phyloP scores from a whole-genome alignment of 208 protist genomes.

The Borovskyia barvae region DNA sequence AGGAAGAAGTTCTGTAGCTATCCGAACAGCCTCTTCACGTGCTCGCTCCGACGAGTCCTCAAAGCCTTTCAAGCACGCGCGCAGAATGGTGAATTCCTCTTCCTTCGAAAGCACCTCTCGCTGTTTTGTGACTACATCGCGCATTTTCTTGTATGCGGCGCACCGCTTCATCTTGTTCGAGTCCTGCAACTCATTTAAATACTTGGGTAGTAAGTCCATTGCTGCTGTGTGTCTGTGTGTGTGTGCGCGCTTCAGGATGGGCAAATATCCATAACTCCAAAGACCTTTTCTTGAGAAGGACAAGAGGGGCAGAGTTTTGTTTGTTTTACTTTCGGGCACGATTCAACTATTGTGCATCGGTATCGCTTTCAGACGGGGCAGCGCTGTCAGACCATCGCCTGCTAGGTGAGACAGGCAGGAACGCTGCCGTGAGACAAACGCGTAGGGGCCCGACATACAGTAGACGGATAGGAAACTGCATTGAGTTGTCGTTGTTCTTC shows the following conservation, averaged over 20 bases:
- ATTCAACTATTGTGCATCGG: too few species aligned
- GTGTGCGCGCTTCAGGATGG: not conserved
- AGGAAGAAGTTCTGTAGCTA: constrained; percentile 37
- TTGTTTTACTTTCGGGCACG: too few species aligned
- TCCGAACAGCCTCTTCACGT: constrained; percentile 69
- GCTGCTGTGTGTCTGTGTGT: not conserved
- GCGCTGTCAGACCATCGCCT: too few species aligned
- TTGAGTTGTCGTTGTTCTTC: too few species aligned
- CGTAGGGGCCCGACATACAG: too few species aligned
- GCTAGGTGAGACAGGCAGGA: too few species aligned
- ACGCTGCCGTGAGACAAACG: too few species aligned
- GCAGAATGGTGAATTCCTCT: constrained; percentile 60
- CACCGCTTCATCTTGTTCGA: constrained; percentile 62
- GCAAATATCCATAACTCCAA: too few species aligned
- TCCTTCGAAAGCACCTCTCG: constrained; percentile 10
- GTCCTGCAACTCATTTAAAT: constrained; percentile 78
- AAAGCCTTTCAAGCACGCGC: constrained; percentile 65
- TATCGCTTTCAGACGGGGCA: too few species aligned
- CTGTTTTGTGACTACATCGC: constrained; percentile 22
- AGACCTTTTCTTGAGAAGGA: too few species aligned
- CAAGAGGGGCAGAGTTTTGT: too few species aligned
- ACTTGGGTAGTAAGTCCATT: constrained; percentile 74
- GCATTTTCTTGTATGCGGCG: constrained; percentile 61
- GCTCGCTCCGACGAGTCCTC: constrained; percentile 77
- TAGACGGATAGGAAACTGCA: too few species aligned